phyloP scores from a whole-genome alignment of 331 rosid genomes.

The Malus hybrid region DNA sequence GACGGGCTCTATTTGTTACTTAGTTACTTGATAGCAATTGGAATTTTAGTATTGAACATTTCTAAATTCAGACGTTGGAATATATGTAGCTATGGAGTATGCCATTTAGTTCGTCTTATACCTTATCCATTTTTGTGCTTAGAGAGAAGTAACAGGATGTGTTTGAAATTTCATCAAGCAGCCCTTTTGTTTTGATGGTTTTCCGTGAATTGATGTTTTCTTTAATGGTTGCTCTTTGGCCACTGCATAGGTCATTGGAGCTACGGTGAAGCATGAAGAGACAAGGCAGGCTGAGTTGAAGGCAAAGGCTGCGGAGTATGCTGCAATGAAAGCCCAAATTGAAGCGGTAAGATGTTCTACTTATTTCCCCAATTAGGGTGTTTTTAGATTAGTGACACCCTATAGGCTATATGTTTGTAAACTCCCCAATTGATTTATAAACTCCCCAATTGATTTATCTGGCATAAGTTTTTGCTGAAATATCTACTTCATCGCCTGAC shows the following conservation, averaged over 20 bases:
- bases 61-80: no score
- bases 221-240: neutral
- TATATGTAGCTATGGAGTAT: neutral
- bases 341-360: slow-evolving; percentile 52
- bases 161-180: neutral
- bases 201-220: neutral
- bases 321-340: slow-evolving; percentile 64
- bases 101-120: neutral
- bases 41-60: neutral
- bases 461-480: neutral
- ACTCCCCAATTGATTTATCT: neutral
- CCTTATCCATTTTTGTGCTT: neutral
- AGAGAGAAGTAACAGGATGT: neutral
- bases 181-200: neutral
- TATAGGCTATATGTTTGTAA: neutral
- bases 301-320: slow-evolving; percentile 65
- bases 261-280: slow-evolving; percentile 70
- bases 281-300: slow-evolving; percentile 59
- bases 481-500: slow-evolving; percentile 15
- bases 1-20: neutral
- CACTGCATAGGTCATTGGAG: slow-evolving; percentile 48
- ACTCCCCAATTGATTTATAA: neutral
- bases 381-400: neutral
- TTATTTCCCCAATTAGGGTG: neutral
- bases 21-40: neutral